Percentiles rank a stretch among this genome's conserved stretches.
These are phyloP conservation scores for Daldinia caldariorum DNA, from an alignment of 495 filamentous ascomycete genomes.

Conservation along the genomic window DNA sequence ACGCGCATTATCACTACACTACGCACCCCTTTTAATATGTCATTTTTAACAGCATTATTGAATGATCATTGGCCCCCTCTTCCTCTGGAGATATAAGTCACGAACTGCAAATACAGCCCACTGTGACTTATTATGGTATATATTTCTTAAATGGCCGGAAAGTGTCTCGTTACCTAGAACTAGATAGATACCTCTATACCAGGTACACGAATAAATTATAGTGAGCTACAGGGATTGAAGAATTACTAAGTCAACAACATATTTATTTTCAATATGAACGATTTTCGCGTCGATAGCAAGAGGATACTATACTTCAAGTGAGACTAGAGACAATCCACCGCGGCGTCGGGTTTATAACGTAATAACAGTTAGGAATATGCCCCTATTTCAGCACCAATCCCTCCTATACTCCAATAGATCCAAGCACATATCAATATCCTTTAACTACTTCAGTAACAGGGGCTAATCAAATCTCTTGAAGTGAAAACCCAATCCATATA, in stretches of 20 bases:
- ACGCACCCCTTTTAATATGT: neutral
- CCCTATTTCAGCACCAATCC: neutral
- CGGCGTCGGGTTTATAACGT: neutral
- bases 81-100: neutral
- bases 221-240: too few relatives aligned
- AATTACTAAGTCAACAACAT: too few relatives aligned
- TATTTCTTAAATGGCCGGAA: neutral
- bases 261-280: too few relatives aligned
- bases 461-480: conserved; percentile 13
- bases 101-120: neutral
- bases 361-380: neutral
- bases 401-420: neutral
- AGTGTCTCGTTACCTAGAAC: too few relatives aligned
- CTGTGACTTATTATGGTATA: neutral
- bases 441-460: neutral
- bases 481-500: conserved; percentile 33
- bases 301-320: too few relatives aligned
- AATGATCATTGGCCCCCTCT: neutral
- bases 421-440: neutral
- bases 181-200: too few relatives aligned
- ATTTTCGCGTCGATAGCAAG: too few relatives aligned
- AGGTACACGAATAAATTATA: too few relatives aligned
- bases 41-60: neutral
- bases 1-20: neutral
- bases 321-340: too few relatives aligned